A percentile compares a stretch with the other conserved stretches of the same genome.
Evolutionary conservation across 2,329 filamentous ascomycete species (phyloP).

Genomic region (Arthrinium phaeospermum): DNA sequence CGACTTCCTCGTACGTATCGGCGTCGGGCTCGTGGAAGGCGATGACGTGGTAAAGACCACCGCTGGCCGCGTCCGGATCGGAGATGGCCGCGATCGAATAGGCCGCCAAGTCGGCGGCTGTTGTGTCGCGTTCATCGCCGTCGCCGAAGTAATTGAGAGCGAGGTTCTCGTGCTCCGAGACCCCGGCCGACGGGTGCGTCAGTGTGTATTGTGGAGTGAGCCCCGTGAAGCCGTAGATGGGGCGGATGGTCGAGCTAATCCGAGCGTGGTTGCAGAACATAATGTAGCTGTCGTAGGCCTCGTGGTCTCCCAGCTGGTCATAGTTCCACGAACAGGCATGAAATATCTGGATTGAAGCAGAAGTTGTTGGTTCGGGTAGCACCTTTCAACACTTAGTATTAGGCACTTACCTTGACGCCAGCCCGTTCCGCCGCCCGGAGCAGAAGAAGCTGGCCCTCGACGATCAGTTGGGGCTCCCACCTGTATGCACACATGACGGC

Average conservation of each 20-base stretch:
- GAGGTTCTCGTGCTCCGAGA: not conserved
- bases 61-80: conserved; percentile 19
- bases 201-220: conserved; percentile 1
- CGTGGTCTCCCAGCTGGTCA: conserved; percentile 38
- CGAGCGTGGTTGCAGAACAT: conserved; percentile 36
- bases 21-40: conserved; percentile 4
- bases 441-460: conserved; percentile 44
- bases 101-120: conserved; percentile 23
- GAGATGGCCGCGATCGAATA: conserved; percentile 24
- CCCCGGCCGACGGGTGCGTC: not conserved
- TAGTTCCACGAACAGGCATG: conserved; percentile 39
- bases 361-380: not conserved
- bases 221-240: conserved; percentile 38
- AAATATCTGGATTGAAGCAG: conserved; percentile 27
- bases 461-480: conserved; percentile 29
- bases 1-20: not conserved
- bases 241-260: conserved; percentile 32
- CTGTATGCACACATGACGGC: conserved; percentile 42
- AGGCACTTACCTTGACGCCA: conserved; percentile 33
- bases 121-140: not conserved
- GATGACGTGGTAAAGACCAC: conserved; percentile 19
- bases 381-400: too few relatives aligned
- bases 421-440: conserved; percentile 44
- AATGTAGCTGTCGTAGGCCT: conserved; percentile 38
- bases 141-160: conserved; percentile 3